Evolutionary conservation across 495 filamentous ascomycete genomes (phyloP), one percentile per base, ranked within the genome.

Genomic region (Penicillium malachiteum): DNA sequence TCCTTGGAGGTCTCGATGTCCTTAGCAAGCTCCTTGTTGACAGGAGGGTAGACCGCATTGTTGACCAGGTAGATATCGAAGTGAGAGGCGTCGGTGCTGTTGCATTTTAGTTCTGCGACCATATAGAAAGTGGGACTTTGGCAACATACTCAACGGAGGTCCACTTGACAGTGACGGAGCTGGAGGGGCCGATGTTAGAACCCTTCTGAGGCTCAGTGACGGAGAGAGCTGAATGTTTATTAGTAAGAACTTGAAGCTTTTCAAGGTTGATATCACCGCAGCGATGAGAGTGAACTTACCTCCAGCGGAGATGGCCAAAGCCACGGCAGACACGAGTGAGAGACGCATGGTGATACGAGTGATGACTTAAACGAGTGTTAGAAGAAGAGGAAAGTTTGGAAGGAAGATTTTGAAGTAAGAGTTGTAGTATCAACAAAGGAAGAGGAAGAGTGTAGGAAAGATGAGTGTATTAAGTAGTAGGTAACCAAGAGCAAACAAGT

Each of bases 21-120:
- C 12, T 67, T 58, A 26, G 71, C 72, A 34, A 79, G 70, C 45
- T 77, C 79, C 61, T 79, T 70, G 39, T 75, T 66, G 6, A 84
- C 63, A 6, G 57, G 56, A 38, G 73, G 73, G 50, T 74, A 74
- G 42, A 71, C 60, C 42, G 59, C 55, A 50, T 75, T 69, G 66
- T 76, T 75, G 54, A 73, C 66, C 8, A 76, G 56, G 59, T 70
- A 65, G 37, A 76, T 63, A 35, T 76, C 55, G 56, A 74, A 69
- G 45, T 53, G 59, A 35, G 59, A 59, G 9, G 64, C 64, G 40
- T 76, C 73, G 42, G 71, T 72, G 49, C 69, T 73, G 38, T n/a
- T 18, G 1, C 0, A 11, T 7, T 40, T 64, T 50, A 60, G 56
- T 44, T 13, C 34, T 37, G 7, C 33, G 9, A 6, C 46, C 13